Evolutionary conservation across 2,329 filamentous ascomycete species (phyloP).

Genomic region (Xylaria sp.): DNA sequence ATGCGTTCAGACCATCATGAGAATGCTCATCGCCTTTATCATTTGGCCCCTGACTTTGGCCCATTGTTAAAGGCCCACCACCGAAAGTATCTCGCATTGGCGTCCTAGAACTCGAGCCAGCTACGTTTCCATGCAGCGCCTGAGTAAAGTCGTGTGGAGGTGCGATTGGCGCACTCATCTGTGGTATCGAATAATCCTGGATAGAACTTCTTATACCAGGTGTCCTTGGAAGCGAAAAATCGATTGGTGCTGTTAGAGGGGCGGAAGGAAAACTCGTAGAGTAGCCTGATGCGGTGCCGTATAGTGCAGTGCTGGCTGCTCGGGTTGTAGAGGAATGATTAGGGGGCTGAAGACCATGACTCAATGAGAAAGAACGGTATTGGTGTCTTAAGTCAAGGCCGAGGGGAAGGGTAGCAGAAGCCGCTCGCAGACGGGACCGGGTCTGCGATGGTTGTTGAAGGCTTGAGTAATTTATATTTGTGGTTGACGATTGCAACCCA

Average conservation of each 20-base stretch:
- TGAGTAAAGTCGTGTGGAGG: conserved; percentile 64
- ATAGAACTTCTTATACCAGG: conserved; percentile 52
- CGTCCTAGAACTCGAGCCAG: conserved; percentile 53
- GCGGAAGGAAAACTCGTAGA: conserved; percentile 64
- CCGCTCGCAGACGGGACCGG: conserved; percentile 62
- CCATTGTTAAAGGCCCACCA: conserved; percentile 47
- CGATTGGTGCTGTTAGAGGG: conserved; percentile 64
- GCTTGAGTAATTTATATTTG: conserved; percentile 62
- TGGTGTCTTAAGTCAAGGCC: conserved; percentile 50
- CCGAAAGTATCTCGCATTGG: conserved; percentile 60
- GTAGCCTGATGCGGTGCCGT: conserved; percentile 58
- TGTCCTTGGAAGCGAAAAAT: conserved; percentile 62
- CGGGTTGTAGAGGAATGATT: conserved; percentile 50
- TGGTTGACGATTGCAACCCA: conserved; percentile 60
- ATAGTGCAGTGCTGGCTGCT: conserved; percentile 55
- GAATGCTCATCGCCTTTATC: conserved; percentile 49
- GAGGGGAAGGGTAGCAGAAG: conserved; percentile 52
- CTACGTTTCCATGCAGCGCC: conserved; percentile 58
- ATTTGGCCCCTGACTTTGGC: conserved; percentile 43
- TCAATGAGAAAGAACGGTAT: conserved; percentile 48
- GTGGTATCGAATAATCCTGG: conserved; percentile 63
- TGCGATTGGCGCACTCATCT: conserved; percentile 66
- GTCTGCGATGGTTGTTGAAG: conserved; percentile 58
- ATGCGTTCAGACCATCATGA: conserved; percentile 44
- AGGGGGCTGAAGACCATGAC: conserved; percentile 47